A percentile compares a stretch with the other conserved stretches of the same genome.
These are phyloP conservation scores for Flagelloscypha sp. DNA, from an alignment of 768 basidiomycete genomes.

Conservation along the genomic window DNA sequence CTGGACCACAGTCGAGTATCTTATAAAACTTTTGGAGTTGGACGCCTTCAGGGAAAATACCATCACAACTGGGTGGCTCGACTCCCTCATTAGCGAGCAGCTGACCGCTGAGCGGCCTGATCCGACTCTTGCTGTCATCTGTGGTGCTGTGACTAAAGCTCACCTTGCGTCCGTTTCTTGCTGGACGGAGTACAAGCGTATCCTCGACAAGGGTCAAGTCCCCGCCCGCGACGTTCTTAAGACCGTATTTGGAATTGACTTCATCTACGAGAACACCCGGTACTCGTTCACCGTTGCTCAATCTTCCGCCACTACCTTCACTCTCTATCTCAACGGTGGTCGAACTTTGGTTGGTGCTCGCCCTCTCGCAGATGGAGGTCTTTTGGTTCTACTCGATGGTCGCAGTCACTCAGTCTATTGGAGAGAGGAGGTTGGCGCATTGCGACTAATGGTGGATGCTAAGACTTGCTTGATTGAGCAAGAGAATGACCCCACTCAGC, in stretches of 20 bases:
- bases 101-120: slow-evolving; percentile 97
- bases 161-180: slow-evolving; percentile 85
- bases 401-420: slow-evolving; percentile 97
- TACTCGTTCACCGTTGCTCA: slow-evolving; percentile 95
- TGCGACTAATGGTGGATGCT: slow-evolving; percentile 88
- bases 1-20: slow-evolving; percentile 96
- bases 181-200: slow-evolving; percentile 86
- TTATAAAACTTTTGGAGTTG: slow-evolving; percentile 94
- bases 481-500: slow-evolving; percentile 97
- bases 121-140: slow-evolving; percentile 84
- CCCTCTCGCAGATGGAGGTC: slow-evolving; percentile 88
- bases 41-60: slow-evolving; percentile 96
- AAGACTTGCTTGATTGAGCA: slow-evolving; percentile 99
- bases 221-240: slow-evolving; percentile 91
- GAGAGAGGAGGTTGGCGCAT: slow-evolving; percentile 94
- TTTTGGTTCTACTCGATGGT: slow-evolving; percentile 85
- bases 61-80: slow-evolving; percentile 98
- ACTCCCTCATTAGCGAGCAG: slow-evolving; percentile 92
- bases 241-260: slow-evolving; percentile 94
- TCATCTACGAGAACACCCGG: slow-evolving; percentile 92
- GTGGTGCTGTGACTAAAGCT: slow-evolving; percentile 93
- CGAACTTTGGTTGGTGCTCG: slow-evolving; percentile 88
- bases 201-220: slow-evolving; percentile 97
- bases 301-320: slow-evolving; percentile 84
- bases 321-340: slow-evolving; percentile 93